These are phyloP conservation scores for Zelonia costaricensis DNA, from an alignment of 208 protist species.

Conservation along the genomic window DNA sequence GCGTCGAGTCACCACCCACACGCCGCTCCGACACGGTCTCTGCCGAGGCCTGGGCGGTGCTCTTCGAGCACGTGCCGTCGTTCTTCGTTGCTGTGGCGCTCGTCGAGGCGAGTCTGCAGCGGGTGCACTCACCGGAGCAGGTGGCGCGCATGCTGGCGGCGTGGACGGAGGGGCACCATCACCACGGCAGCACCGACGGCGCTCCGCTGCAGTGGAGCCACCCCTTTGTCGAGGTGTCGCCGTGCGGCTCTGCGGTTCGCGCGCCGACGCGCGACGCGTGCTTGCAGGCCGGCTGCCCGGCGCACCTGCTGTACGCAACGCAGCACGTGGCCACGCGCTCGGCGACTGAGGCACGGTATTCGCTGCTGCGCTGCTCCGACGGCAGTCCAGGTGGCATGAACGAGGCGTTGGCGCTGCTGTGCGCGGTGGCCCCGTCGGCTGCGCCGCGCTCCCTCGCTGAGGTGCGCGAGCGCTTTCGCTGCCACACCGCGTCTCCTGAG, in stretches of 20 bases:
- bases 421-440: neutral
- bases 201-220: no score
- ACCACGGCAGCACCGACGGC: neutral
- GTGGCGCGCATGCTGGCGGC: neutral
- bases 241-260: constrained; percentile 6
- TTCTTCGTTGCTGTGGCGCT: constrained; percentile 9
- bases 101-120: neutral
- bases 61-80: constrained; percentile 16
- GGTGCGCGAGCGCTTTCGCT: constrained; percentile 12
- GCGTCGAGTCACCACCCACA: no score
- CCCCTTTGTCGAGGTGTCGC: constrained; percentile 11
- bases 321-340: no score
- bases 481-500: neutral
- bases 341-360: neutral
- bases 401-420: constrained; percentile 4
- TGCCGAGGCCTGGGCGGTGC: neutral
- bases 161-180: constrained; percentile 11
- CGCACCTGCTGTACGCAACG: constrained; percentile 1
- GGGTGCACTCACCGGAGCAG: neutral
- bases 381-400: constrained; percentile 2
- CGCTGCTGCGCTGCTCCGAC: neutral
- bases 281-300: constrained; percentile 19
- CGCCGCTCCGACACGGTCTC: no score
- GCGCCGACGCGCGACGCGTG: constrained; percentile 10
- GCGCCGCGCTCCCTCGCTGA: neutral